Base-by-base conservation (phyloP, 768 basidiomycete species). In the Boletus vermiculosoides region DNA sequence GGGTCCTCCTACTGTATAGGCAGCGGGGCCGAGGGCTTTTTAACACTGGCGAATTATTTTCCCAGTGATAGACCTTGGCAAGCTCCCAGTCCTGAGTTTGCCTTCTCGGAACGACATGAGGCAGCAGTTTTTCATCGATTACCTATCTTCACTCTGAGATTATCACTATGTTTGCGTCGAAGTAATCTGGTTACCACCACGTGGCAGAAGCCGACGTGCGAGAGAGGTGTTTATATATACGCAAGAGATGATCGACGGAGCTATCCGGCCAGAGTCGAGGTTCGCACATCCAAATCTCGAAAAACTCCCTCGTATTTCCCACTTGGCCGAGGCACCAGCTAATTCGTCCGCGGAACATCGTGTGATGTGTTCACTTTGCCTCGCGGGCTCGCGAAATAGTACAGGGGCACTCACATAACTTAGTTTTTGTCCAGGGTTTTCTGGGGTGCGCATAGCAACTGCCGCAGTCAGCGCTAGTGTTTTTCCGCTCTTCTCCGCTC, bases 61-160 rank as follows among this genome's bases (percentile, higher is more conserved):
- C 33, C 57, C 40, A 9, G 18, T 30, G 45, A 42, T 42, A 22
- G 47, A 58, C n/a, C 18, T 16, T 46, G 54, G 25, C 20, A 18
- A 33, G n/a, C 30, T 45, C 52, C 49, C 16, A 37, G 13, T 39
- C 13, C 25, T 31, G 20, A 40, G 34, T 23, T 31, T 54, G 23
- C 18, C 51, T 51, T 39, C 15, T 50, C 18, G n/a, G 39, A 30
- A 50, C 28, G 10, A 28, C 46, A 41, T 11, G 50, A 42, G 36
- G 36, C 36, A 44, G n/a, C 36, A 36, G 12, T 18, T 22, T 36
- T 58, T 41, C 49, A 59, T 63, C 45, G 45, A 56, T 57, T 37
- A 40, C 16, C 40, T 1, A 25, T 41, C 18, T 45, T 52, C 33
- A 34, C 47, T 45, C 28, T 20, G 50, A 47, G 61, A 42, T 50